phyloP scores from a whole-genome alignment of 805 yeast species.

The Spathaspora gorwiae region DNA sequence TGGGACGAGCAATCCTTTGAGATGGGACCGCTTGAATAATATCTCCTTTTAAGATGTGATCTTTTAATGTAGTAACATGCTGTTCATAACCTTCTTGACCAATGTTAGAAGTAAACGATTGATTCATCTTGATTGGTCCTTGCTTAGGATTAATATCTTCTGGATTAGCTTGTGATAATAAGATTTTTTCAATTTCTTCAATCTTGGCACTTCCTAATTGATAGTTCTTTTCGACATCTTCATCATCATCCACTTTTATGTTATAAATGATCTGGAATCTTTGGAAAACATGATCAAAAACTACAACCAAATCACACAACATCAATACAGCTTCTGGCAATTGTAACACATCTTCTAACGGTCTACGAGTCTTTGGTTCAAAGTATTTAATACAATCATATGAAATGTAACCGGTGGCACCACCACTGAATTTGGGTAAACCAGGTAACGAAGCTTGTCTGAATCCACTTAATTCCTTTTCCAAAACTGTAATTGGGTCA shows the following conservation, averaged over 20 bases:
- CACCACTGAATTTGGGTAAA: slow-evolving; percentile 81
- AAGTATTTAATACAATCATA: slow-evolving; percentile 96
- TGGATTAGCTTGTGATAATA: slow-evolving; percentile 43
- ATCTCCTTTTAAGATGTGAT: slow-evolving; percentile 86
- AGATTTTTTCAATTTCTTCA: slow-evolving; percentile 43
- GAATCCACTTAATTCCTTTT: slow-evolving; percentile 61
- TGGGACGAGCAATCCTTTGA: slow-evolving; percentile 93
- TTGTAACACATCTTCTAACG: slow-evolving; percentile 70
- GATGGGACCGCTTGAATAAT: slow-evolving; percentile 98
- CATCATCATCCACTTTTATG: slow-evolving; percentile 41
- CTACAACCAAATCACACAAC: slow-evolving; percentile 86
- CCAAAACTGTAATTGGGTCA: slow-evolving; percentile 77
- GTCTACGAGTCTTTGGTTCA: slow-evolving; percentile 83
- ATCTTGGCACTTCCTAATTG: slow-evolving; percentile 17
- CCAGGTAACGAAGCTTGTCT: slow-evolving; percentile 78
- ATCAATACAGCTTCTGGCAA: slow-evolving; percentile 91
- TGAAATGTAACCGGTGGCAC: slow-evolving; percentile 93
- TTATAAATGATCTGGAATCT: slow-evolving; percentile 88
- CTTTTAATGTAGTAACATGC: slow-evolving; percentile 70
- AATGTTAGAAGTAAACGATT: slow-evolving; percentile 77
- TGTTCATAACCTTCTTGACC: slow-evolving; percentile 91
- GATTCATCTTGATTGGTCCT: slow-evolving; percentile 61
- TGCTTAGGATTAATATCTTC: slow-evolving; percentile 63
- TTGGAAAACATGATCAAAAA: slow-evolving; percentile 91
- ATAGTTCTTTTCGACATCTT: slow-evolving; percentile 13